Evolutionary conservation across 2,329 filamentous ascomycete genomes (phyloP).

Genomic region (Botryotinia calthae): DNA sequence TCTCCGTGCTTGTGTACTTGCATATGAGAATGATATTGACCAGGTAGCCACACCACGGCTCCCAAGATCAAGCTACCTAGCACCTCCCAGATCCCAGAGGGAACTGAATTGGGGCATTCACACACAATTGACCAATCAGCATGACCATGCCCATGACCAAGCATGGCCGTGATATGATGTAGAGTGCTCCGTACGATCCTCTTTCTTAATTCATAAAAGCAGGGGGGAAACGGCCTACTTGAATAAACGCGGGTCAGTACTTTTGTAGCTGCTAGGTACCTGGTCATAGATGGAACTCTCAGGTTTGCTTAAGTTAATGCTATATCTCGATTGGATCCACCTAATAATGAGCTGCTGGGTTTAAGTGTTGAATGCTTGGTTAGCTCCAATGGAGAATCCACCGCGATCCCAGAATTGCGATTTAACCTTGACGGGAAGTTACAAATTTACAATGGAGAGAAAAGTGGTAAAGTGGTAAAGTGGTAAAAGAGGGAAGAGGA

Average conservation of each 20-base stretch:
- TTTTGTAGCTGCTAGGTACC: background rate
- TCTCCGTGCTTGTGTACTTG: background rate
- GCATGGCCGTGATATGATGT: background rate
- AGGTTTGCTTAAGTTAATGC: background rate
- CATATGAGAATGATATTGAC: background rate
- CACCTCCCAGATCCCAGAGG: background rate
- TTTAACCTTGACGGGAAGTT: constrained; percentile 6
- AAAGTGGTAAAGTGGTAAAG: background rate
- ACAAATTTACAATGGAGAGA: background rate
- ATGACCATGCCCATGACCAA: background rate
- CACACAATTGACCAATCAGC: background rate
- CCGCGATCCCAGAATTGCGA: background rate
- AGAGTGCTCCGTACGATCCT: background rate
- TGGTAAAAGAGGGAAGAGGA: background rate
- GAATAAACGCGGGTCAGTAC: constrained; percentile 16
- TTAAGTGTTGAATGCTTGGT: constrained; percentile 1
- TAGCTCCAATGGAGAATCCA: background rate
- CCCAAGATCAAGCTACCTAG: background rate
- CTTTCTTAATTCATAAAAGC: background rate
- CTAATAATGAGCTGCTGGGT: background rate
- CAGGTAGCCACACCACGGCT: background rate
- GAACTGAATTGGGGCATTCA: background rate
- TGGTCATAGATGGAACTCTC: background rate
- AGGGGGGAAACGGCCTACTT: constrained; percentile 1
- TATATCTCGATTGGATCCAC: background rate